Evolutionary conservation across 352 stramenopile genomes (phyloP).

Genomic region (Phytophthora brassicae): DNA sequence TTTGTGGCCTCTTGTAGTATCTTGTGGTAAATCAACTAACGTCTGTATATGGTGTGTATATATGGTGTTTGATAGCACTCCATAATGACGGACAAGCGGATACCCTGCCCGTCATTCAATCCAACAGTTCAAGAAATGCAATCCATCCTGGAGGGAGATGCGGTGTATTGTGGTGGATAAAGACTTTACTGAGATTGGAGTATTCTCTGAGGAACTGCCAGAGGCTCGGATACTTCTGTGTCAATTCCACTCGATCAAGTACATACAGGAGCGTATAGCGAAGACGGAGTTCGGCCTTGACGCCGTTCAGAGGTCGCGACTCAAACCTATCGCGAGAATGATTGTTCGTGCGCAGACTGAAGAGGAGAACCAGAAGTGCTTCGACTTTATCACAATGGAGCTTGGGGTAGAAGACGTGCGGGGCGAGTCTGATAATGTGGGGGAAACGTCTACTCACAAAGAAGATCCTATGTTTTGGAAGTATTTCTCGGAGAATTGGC

Average conservation of each 20-base stretch:
- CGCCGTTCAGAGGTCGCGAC: not conserved
- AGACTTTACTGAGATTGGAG: slow-evolving; percentile 28
- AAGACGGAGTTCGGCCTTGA: slow-evolving; percentile 2
- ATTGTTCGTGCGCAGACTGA: not conserved
- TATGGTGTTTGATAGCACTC: too few relatives aligned
- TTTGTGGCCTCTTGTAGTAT: too few relatives aligned
- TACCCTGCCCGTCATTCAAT: slow-evolving; percentile 2
- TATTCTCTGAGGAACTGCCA: slow-evolving; percentile 1
- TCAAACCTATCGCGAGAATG: slow-evolving; percentile 4
- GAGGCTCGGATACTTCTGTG: slow-evolving; percentile 13
- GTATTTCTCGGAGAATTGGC: slow-evolving; percentile 18
- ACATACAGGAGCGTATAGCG: slow-evolving; percentile 7
- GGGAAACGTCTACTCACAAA: too few relatives aligned
- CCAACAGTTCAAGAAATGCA: slow-evolving; percentile 13
- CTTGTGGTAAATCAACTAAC: not conserved
- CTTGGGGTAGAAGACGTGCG: not conserved
- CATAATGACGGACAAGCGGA: slow-evolving; percentile 13
- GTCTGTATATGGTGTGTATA: not conserved
- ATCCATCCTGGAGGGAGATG: not conserved
- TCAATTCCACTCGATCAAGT: slow-evolving; percentile 27
- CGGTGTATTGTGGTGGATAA: slow-evolving; percentile 26
- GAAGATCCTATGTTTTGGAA: not conserved
- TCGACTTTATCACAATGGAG: not conserved
- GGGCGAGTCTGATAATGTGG: not conserved
- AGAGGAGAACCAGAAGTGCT: not conserved